phyloP scores from a whole-genome alignment of 805 yeast genomes.

The Pichia insulana region DNA sequence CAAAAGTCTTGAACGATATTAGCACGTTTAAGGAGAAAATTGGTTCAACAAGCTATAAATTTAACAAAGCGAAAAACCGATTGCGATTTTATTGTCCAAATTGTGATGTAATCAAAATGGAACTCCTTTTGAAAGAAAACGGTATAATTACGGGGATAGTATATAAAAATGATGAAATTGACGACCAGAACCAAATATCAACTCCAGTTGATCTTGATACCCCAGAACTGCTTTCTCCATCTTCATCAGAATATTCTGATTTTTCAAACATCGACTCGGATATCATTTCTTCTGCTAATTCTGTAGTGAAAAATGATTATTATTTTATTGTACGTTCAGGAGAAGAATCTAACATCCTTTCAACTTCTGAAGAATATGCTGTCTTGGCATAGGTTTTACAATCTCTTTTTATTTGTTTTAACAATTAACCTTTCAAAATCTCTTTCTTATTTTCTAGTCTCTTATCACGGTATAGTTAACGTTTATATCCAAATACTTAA shows the following conservation, averaged over 20 bases:
- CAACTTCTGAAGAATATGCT: neutral
- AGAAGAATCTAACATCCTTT: neutral
- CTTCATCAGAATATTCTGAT: neutral
- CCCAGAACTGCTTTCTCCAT: neutral
- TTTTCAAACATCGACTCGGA: constrained; percentile 3
- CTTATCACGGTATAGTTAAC: too few relatives aligned
- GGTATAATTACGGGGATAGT: constrained; percentile 37
- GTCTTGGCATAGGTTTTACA: neutral
- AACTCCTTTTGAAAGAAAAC: constrained; percentile 45
- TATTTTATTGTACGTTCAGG: neutral
- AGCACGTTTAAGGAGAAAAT: constrained; percentile 18
- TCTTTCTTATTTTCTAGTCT: too few relatives aligned
- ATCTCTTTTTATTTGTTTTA: too few relatives aligned
- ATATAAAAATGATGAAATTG: neutral
- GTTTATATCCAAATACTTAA: too few relatives aligned
- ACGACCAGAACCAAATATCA: constrained; percentile 6
- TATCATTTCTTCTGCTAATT: constrained; percentile 3
- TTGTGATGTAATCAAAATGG: constrained; percentile 51
- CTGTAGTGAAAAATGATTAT: neutral
- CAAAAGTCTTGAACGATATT: constrained; percentile 16
- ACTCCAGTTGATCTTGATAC: too few relatives aligned
- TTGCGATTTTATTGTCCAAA: constrained; percentile 57
- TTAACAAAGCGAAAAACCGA: constrained; percentile 26
- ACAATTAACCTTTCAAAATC: too few relatives aligned
- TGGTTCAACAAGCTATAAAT: constrained; percentile 35